A percentile compares a stretch with the other conserved stretches of the same genome.
These are phyloP conservation scores for Xylaria sp. DNA, from an alignment of 2,329 filamentous ascomycete species.

Conservation along the genomic window DNA sequence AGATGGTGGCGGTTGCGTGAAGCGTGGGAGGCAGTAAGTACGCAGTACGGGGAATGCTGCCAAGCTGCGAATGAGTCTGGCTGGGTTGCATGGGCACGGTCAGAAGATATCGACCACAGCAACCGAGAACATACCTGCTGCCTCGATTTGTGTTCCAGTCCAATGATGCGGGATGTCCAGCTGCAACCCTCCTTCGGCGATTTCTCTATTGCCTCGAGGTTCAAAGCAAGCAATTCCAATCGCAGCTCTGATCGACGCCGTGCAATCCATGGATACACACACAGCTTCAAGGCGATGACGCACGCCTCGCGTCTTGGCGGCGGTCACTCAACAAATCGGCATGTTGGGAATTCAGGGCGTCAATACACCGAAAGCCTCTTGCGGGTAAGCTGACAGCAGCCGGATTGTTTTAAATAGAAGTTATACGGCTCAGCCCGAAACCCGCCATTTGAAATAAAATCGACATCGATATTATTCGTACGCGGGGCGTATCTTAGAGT, in stretches of 20 bases:
- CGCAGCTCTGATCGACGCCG: slow-evolving; percentile 16
- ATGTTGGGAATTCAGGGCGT: background rate
- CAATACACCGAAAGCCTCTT: slow-evolving; percentile 10
- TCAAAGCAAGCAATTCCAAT: slow-evolving; percentile 3
- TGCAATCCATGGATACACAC: background rate
- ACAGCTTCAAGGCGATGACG: slow-evolving; percentile 16
- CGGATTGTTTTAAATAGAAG: slow-evolving; percentile 20
- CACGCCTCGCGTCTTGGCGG: slow-evolving; percentile 29
- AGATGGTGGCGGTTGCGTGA: slow-evolving; percentile 34
- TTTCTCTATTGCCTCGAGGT: slow-evolving; percentile 22
- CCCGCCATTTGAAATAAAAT: background rate
- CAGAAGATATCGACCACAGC: slow-evolving; percentile 20
- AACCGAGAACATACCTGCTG: slow-evolving; percentile 20
- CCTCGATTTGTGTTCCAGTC: slow-evolving; percentile 19
- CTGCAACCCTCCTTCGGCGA: slow-evolving; percentile 28
- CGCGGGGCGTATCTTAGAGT: background rate
- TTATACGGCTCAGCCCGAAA: slow-evolving; percentile 3
- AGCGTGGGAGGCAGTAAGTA: slow-evolving; percentile 29
- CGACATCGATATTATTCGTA: background rate
- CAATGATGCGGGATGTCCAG: slow-evolving; percentile 3
- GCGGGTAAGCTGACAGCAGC: slow-evolving; percentile 28
- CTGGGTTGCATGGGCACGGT: slow-evolving; percentile 31
- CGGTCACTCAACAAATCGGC: background rate
- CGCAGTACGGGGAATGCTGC: slow-evolving; percentile 34
- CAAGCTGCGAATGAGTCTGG: slow-evolving; percentile 34